Evolutionary conservation across 1,284 basidiomycete genomes (phyloP), one percentile per base, ranked within the genome.

Genomic region (Puccinia horiana): DNA sequence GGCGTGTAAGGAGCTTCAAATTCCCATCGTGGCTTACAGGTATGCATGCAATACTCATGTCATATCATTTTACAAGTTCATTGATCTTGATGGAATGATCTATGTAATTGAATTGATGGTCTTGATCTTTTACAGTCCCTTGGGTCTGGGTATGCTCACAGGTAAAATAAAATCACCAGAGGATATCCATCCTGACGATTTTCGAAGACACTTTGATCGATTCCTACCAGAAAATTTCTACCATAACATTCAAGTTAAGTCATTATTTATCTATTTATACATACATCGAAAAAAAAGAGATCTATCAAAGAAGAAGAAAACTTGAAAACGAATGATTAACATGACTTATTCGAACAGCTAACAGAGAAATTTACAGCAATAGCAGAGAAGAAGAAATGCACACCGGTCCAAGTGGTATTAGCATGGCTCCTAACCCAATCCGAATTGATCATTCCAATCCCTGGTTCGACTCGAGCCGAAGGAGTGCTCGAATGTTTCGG

Each of bases 371-470:
- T 84, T 23, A 42, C 65, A 26, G 56, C 74, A 37, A 75, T 88
- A 35, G 87, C 87, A 12, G 61, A 84, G 37, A 84, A 84, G 81
- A 87, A 88, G 83, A 85, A 85, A 4, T 85, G 85, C 61, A 87
- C 88, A 0, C 82, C 87, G 0, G 84, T 86, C 0, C 88, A 89
- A 83, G 83, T 89, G 1, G 85, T 86, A 16, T 84, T 89, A 4
- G 88, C 88, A 0, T 89, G 89, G 89, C 85, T 89, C 44, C 84
- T 87, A 18, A 84, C 85, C 0, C 87, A 88, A 80, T 87, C 87
- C 0, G 86, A 85, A 1, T 70, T 82, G 37, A 82, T 84, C 54
- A 86, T 88, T 61, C 86, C 88, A 14, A 88, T 88, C 63, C 88
- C 87, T 0, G 87, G 87, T 0, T 87, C 87, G 5, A 87, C 76